phyloP scores from a whole-genome alignment of 768 basidiomycete species.

The Cyathus striatus region DNA sequence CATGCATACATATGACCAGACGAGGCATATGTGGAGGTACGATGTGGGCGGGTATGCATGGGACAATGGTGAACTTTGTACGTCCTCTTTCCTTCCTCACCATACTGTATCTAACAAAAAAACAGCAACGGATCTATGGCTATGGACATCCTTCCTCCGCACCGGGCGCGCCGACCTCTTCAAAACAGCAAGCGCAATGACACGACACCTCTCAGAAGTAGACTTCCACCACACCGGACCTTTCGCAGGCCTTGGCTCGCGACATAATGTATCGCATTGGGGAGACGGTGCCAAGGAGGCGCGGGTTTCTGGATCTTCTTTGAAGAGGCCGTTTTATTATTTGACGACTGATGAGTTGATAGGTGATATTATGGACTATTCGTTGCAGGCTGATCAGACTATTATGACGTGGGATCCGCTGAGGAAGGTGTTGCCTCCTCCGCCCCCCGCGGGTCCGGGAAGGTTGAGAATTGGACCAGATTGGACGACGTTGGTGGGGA shows the following conservation, averaged over 20 bases:
- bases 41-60: slow-evolving; percentile 31
- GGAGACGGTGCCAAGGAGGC: slow-evolving; percentile 36
- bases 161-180: slow-evolving; percentile 32
- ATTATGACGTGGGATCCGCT: slow-evolving; percentile 35
- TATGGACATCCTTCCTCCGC: slow-evolving; percentile 34
- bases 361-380: slow-evolving; percentile 33
- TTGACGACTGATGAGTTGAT: slow-evolving; percentile 32
- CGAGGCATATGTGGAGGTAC: slow-evolving; percentile 32
- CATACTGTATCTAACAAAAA: neutral
- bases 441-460: slow-evolving; percentile 28
- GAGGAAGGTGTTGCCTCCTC: slow-evolving; percentile 29
- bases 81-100: slow-evolving; percentile 2
- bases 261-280: slow-evolving; percentile 34
- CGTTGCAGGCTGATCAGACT: slow-evolving; percentile 27
- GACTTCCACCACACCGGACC: slow-evolving; percentile 32
- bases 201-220: slow-evolving; percentile 30
- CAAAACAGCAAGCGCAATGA: slow-evolving; percentile 28
- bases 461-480: slow-evolving; percentile 31
- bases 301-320: slow-evolving; percentile 25
- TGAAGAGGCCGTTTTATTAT: slow-evolving; percentile 32
- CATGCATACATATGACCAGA: slow-evolving; percentile 36
- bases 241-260: slow-evolving; percentile 27
- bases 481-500: slow-evolving; percentile 31
- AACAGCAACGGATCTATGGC: slow-evolving; percentile 28
- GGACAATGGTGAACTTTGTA: slow-evolving; percentile 32